Evolutionary conservation across 495 filamentous ascomycete species (phyloP).

Genomic region (Talaromyces trachyspermus): DNA sequence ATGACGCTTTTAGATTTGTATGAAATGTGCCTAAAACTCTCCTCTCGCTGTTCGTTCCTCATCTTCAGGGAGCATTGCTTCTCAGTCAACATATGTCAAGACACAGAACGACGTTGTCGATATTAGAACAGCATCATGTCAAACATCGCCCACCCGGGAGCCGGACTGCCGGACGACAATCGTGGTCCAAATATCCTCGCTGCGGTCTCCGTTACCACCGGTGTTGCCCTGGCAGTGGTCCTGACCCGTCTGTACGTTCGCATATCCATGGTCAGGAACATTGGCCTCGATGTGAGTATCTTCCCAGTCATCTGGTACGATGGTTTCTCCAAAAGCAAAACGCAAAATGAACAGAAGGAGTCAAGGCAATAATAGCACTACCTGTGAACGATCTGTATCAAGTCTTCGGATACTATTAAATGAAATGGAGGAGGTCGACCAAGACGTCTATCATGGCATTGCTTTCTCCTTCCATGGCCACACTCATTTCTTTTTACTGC

Average conservation of each 20-base stretch:
- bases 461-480: not conserved
- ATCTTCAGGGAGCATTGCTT: not conserved
- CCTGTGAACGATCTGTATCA: not conserved
- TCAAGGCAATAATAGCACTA: not conserved
- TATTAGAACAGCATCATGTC: constrained; percentile 9
- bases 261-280: constrained; percentile 23
- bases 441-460: not conserved
- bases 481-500: not conserved
- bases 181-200: constrained; percentile 26
- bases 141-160: constrained; percentile 9
- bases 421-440: not conserved
- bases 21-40: too few species aligned
- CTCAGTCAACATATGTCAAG: not conserved
- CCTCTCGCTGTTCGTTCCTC: not conserved
- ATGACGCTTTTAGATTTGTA: not conserved
- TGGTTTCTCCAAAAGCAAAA: not conserved
- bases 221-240: constrained; percentile 18
- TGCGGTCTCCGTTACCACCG: constrained; percentile 25
- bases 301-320: not conserved
- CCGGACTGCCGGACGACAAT: constrained; percentile 22
- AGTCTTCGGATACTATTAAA: too few species aligned
- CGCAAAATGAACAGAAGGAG: not conserved
- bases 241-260: constrained; percentile 33
- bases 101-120: not conserved
- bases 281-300: constrained; percentile 28